A percentile compares a stretch with the other conserved stretches of the same genome.
Evolutionary conservation across 352 stramenopile species (phyloP).

Genomic region (Plasmopara muralis): DNA sequence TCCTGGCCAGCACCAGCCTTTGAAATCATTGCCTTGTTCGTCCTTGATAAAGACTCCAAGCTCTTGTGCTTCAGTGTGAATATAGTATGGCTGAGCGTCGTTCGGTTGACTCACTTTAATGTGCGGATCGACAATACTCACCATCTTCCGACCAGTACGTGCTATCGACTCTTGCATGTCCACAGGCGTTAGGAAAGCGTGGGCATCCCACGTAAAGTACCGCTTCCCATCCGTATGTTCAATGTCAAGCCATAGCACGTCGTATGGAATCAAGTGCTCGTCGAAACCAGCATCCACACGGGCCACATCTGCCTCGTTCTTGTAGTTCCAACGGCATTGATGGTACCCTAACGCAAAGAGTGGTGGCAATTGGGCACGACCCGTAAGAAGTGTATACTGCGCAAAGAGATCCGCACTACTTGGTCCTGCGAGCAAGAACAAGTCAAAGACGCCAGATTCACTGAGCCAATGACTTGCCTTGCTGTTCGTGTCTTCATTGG

Average conservation of each 20-base stretch:
- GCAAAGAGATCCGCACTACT: slow-evolving; percentile 73
- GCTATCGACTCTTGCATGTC: slow-evolving; percentile 93
- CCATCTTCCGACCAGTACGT: slow-evolving; percentile 93
- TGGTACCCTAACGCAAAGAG: slow-evolving; percentile 98
- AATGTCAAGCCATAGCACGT: slow-evolving; percentile 99
- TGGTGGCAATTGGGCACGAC: slow-evolving; percentile 88
- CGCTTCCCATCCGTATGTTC: slow-evolving; percentile 98
- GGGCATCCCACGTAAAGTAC: slow-evolving; percentile 97
- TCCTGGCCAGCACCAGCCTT: slow-evolving; percentile 99
- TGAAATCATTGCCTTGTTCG: slow-evolving; percentile 93
- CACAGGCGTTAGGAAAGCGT: slow-evolving; percentile 92
- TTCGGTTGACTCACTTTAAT: slow-evolving; percentile 94
- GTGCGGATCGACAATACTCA: slow-evolving; percentile 99
- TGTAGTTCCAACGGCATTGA: slow-evolving; percentile 99
- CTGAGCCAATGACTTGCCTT: slow-evolving; percentile 91
- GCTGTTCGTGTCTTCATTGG: slow-evolving; percentile 29
- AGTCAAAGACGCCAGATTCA: slow-evolving; percentile 94
- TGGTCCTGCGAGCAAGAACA: slow-evolving; percentile 93
- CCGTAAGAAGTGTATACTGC: slow-evolving; percentile 93
- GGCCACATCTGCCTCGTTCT: slow-evolving; percentile 95
- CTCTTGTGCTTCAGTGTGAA: slow-evolving; percentile 76
- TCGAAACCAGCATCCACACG: slow-evolving; percentile 89
- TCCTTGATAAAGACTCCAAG: slow-evolving; percentile 96
- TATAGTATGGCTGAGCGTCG: slow-evolving; percentile 76
- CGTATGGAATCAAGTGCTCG: slow-evolving; percentile 97